phyloP scores from a whole-genome alignment of 2,329 filamentous ascomycete genomes.

The Pestalotiopsis sp. region DNA sequence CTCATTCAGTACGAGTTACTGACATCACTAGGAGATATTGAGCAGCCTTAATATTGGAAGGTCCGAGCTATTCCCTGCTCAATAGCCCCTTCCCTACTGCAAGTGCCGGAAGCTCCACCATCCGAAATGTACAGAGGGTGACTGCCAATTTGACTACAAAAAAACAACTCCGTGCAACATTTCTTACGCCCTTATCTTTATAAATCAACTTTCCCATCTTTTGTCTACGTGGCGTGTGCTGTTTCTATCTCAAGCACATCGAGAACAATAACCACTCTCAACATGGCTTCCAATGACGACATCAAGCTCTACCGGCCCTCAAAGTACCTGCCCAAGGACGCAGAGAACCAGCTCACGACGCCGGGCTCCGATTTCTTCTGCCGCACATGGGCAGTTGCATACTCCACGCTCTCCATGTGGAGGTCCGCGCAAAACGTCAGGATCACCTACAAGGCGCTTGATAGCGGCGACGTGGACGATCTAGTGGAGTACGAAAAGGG shows the following conservation, averaged over 20 bases:
- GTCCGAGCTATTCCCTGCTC: background rate
- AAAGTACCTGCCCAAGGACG: constrained; percentile 41
- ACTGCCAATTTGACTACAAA: background rate
- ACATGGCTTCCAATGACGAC: background rate
- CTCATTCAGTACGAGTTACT: background rate
- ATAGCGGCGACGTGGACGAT: constrained; percentile 63
- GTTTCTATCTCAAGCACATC: background rate
- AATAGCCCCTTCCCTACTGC: background rate
- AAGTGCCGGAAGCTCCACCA: constrained; percentile 14
- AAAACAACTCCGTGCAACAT: background rate
- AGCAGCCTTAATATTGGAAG: background rate
- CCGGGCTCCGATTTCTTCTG: constrained; percentile 63
- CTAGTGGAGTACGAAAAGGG: constrained; percentile 62
- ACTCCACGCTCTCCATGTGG: constrained; percentile 82
- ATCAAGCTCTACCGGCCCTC: constrained; percentile 39
- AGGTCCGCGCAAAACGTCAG: constrained; percentile 76
- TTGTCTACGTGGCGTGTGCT: background rate
- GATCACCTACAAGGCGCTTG: constrained; percentile 72
- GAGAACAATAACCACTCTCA: background rate
- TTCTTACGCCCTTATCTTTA: background rate
- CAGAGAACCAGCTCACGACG: constrained; percentile 36
- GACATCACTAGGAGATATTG: background rate
- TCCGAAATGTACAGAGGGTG: background rate
- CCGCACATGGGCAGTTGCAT: constrained; percentile 73
- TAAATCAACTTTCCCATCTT: background rate